Conservation (phyloP, 2,329 filamentous ascomycete species). For the Leptographium radiaticola region DNA sequence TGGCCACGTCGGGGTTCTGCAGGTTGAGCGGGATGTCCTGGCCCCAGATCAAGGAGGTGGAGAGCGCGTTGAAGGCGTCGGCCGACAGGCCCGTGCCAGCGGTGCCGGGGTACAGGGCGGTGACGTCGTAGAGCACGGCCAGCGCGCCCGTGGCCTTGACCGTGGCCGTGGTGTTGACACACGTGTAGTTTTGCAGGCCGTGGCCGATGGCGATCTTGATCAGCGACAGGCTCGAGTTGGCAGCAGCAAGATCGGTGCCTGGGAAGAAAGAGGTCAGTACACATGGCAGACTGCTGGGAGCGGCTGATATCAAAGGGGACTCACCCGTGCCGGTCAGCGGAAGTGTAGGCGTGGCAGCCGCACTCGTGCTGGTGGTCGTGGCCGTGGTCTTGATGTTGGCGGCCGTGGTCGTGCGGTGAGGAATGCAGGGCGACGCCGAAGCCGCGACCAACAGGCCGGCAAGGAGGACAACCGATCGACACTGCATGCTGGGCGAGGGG, state of each 20-base stretch:
- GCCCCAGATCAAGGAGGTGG: constrained; percentile 25
- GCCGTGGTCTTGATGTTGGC: constrained; percentile 1
- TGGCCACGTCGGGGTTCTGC: constrained; percentile 15
- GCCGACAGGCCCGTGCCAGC: constrained; percentile 22
- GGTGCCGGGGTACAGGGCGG: constrained; percentile 34
- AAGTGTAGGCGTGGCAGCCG: neutral
- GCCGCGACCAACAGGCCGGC: constrained; percentile 8
- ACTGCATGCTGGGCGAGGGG: neutral
- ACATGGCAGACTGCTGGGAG: neutral
- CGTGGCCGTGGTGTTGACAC: constrained; percentile 22
- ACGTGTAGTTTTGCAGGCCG: constrained; percentile 59
- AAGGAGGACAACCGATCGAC: neutral
- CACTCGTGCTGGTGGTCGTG: constrained; percentile 7
- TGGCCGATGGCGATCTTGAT: constrained; percentile 48
- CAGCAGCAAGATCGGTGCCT: constrained; percentile 31
- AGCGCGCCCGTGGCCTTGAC: constrained; percentile 35
- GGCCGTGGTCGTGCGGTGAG: neutral
- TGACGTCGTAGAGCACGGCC: constrained; percentile 47
- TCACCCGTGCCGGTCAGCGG: constrained; percentile 23
- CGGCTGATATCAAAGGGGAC: constrained; percentile 5
- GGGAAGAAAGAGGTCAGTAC: neutral
- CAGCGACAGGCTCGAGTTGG: constrained; percentile 25
- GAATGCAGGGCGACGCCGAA: constrained; percentile 10
- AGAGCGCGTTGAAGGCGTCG: constrained; percentile 25
- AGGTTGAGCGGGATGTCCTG: constrained; percentile 36